A percentile compares a stretch with the other conserved stretches of the same genome.
Evolutionary conservation across 2,329 filamentous ascomycete genomes (phyloP).

Genomic region (Geosmithia flava): DNA sequence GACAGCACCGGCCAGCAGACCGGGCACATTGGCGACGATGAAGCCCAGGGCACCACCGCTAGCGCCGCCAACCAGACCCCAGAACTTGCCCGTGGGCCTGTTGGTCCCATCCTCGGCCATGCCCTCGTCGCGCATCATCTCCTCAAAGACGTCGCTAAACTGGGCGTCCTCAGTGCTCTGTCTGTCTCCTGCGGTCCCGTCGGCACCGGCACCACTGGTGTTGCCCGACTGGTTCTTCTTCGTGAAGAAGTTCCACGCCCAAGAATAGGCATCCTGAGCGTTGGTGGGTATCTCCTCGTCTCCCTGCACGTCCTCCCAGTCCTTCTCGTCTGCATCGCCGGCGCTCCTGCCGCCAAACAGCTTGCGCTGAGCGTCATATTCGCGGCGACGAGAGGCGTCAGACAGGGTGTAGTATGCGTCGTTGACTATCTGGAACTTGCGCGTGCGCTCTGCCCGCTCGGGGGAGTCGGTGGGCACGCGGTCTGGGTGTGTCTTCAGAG

Average conservation of each 20-base stretch:
- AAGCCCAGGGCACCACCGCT: slow-evolving; percentile 88
- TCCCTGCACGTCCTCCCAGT: slow-evolving; percentile 19
- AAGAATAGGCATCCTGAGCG: slow-evolving; percentile 50
- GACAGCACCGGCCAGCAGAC: slow-evolving; percentile 78
- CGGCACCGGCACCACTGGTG: slow-evolving; percentile 6
- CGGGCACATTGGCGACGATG: slow-evolving; percentile 86
- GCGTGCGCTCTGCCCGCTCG: slow-evolving; percentile 69
- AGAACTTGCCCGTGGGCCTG: slow-evolving; percentile 61
- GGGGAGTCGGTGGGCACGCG: slow-evolving; percentile 75
- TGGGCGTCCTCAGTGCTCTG: slow-evolving; percentile 60
- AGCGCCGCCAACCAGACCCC: slow-evolving; percentile 72
- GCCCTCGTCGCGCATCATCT: slow-evolving; percentile 80
- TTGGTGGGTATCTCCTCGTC: slow-evolving; percentile 25
- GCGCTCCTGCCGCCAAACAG: slow-evolving; percentile 10
- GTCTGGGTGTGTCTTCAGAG: slow-evolving; percentile 87
- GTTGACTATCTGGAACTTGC: slow-evolving; percentile 83
- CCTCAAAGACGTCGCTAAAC: slow-evolving; percentile 78
- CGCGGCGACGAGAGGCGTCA: slow-evolving; percentile 60
- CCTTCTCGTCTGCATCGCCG: slow-evolving; percentile 23
- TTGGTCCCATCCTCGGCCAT: slow-evolving; percentile 60
- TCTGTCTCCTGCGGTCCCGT: slow-evolving; percentile 13
- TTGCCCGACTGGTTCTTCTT: slow-evolving; percentile 11
- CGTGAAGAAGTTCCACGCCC: slow-evolving; percentile 58
- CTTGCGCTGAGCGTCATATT: slow-evolving; percentile 63
- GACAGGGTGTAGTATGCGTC: slow-evolving; percentile 90